A percentile compares a stretch with the other conserved stretches of the same genome.
Evolutionary conservation across 176 grass and related monocot genomes (phyloP).

Genomic region (Otatea glauca): DNA sequence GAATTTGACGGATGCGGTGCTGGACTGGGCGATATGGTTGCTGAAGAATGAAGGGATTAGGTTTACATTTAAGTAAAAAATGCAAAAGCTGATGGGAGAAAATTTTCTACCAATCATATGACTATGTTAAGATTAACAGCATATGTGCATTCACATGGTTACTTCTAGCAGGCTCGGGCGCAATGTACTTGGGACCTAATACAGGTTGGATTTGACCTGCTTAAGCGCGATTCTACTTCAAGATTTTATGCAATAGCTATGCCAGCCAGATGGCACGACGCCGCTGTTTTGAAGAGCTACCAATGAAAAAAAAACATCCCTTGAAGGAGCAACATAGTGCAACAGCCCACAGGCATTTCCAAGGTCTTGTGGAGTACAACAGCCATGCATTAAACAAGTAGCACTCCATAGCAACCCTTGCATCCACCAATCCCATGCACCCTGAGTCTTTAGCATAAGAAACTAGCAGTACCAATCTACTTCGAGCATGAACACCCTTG

Average conservation of each 20-base stretch:
- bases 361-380: background rate
- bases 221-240: background rate
- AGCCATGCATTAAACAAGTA: background rate
- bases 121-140: background rate
- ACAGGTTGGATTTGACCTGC: background rate
- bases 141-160: conserved; percentile 13
- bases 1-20: conserved; percentile 47
- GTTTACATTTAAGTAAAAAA: conserved; percentile 21
- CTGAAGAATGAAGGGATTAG: conserved; percentile 40
- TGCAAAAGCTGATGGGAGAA: conserved; percentile 20
- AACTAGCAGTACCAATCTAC: background rate
- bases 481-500: conserved; percentile 6
- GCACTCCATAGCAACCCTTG: background rate
- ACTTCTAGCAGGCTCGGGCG: conserved; percentile 11
- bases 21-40: conserved; percentile 34
- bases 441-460: background rate
- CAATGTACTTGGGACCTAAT: background rate
- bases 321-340: background rate
- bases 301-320: background rate
- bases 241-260: conserved; percentile 3
- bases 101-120: background rate
- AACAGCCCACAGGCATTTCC: background rate
- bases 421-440: background rate
- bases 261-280: background rate
- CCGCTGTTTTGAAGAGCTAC: background rate